Conservation (phyloP, 768 basidiomycete genomes). For the Leccinum variicolor region DNA sequence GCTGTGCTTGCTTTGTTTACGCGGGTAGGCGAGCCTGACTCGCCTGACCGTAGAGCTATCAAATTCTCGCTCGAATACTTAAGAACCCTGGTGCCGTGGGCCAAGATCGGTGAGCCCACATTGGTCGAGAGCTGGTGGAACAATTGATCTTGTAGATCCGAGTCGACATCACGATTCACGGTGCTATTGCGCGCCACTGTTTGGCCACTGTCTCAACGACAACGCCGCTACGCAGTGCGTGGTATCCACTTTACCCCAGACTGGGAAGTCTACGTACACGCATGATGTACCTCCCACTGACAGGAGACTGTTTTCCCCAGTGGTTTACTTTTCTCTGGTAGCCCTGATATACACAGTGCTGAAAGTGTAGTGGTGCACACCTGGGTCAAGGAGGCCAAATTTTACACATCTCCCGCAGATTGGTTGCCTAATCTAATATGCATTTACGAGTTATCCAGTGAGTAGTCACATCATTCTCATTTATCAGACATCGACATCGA, state of each 20-base stretch:
- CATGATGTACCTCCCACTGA: not conserved
- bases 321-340: constrained; percentile 8
- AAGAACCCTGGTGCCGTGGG: too few relatives aligned
- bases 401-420: not conserved
- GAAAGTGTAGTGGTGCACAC: constrained; percentile 5
- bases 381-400: not conserved
- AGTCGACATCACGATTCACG: too few relatives aligned
- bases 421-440: not conserved
- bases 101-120: too few relatives aligned
- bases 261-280: not conserved
- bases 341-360: not conserved
- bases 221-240: not conserved
- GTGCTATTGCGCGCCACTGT: too few relatives aligned
- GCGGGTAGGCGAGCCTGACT: too few relatives aligned
- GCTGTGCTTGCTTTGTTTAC: too few relatives aligned
- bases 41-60: too few relatives aligned
- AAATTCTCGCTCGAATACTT: too few relatives aligned
- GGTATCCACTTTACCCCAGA: not conserved
- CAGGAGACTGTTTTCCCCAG: not conserved
- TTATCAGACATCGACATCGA: too few relatives aligned
- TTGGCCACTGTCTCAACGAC: too few relatives aligned
- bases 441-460: not conserved
- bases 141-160: too few relatives aligned
- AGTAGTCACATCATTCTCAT: not conserved
- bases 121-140: too few relatives aligned